Percentiles rank a stretch among this genome's conserved stretches.
Conservation (phyloP, 208 protist species). For the Trypanosoma rangeli region DNA sequence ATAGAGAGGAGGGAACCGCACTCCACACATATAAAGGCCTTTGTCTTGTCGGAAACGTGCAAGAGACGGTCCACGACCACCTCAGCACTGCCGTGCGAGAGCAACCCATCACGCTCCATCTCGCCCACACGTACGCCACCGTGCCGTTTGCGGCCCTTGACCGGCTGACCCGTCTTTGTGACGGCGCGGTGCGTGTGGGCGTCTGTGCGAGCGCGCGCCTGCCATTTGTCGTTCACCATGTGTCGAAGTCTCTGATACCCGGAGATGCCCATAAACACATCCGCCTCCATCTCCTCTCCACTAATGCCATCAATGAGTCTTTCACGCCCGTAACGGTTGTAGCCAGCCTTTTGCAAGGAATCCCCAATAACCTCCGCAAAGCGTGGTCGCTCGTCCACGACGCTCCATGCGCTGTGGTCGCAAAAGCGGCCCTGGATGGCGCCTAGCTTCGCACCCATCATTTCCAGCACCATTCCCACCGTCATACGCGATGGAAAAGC, state of each 20-base stretch:
- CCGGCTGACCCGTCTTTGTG: slow-evolving; percentile 98
- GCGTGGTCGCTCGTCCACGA: slow-evolving; percentile 56
- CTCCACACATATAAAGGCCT: slow-evolving; percentile 77
- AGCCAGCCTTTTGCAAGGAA: slow-evolving; percentile 93
- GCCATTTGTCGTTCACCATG: slow-evolving; percentile 99
- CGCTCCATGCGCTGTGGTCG: slow-evolving; percentile 95
- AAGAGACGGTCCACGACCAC: slow-evolving; percentile 98
- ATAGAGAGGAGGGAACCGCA: slow-evolving; percentile 86
- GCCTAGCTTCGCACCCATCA: slow-evolving; percentile 96
- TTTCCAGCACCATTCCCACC: slow-evolving; percentile 99
- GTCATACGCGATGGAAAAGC: slow-evolving; percentile 99
- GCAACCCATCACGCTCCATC: slow-evolving; percentile 99
- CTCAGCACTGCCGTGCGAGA: slow-evolving; percentile 98
- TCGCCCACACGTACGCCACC: slow-evolving; percentile 99
- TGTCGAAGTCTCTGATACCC: slow-evolving; percentile 99
- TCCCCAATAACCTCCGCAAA: slow-evolving; percentile 95
- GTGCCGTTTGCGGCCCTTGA: slow-evolving; percentile 96
- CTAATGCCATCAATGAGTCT: slow-evolving; percentile 94
- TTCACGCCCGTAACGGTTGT: slow-evolving; percentile 98
- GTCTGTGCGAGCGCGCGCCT: slow-evolving; percentile 94
- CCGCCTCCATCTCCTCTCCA: slow-evolving; percentile 95
- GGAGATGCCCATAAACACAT: slow-evolving; percentile 98
- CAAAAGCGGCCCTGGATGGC: slow-evolving; percentile 94
- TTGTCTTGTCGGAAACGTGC: slow-evolving; percentile 90
- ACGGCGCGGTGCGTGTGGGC: slow-evolving; percentile 92